Evolutionary conservation across 2,329 filamentous ascomycete genomes (phyloP), one percentile per base, ranked within the genome.

Genomic region (Metarhizium humberi): DNA sequence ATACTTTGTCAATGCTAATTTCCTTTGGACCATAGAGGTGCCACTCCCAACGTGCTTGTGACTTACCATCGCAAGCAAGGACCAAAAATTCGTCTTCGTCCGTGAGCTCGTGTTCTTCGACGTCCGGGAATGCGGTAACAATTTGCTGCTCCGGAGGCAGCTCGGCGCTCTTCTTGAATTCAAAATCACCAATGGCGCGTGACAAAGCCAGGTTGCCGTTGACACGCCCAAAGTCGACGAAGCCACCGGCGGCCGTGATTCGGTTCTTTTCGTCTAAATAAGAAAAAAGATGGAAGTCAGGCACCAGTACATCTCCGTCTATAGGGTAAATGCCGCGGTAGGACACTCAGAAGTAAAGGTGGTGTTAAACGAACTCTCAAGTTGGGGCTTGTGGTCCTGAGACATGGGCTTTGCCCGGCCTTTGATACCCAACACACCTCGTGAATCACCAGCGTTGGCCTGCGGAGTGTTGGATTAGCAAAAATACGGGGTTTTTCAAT

Each of bases 151-250:
- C 94, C n/a, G 94, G 94, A 3, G 92, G 86, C 50, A 99, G 84
- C 68, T 96, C 92, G 63, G 92, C 89, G 71, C 91, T 96, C 81
- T 97, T 97, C 82, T 99, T 99, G 82, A 99, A 99, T 71, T 99
- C 94, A 69, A 99, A 99, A 72, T 99, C 94, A 64, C 94, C 94
- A 72, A 99, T 96, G 64, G 94, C 94, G 72, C 94, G 88, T 59
- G 94, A 99, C 59, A 99, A 79, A 50, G 94, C 94, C 49, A 99
- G 84, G 73, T 99, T 99, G 70, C 94, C 94, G 71, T 99, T 99
- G 65, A 99, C 94, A 69, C 94, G 89, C 60, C 94, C 94, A 69
- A 97, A 99, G 72, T 99, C 94, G 68, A 99, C 94, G 65, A 97
- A 97, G 51, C 94, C 94, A 69, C 94, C 94, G 48, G 94, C 94